Percentiles rank a stretch among this genome's conserved stretches.
phyloP scores from a whole-genome alignment of 140 eudicot genomes.

The Anethum foeniculum region DNA sequence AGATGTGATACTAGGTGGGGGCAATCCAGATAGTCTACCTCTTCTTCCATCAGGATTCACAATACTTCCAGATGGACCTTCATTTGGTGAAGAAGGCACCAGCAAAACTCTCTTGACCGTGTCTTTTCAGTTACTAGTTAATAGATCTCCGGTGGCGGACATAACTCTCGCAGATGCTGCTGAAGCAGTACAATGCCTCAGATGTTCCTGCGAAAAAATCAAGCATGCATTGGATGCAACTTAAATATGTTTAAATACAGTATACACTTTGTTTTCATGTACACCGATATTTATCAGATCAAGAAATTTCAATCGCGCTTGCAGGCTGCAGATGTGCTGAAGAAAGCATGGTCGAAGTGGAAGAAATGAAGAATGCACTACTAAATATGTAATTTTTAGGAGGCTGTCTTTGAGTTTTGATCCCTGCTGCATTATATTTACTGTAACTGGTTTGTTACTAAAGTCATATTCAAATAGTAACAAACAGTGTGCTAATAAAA shows the following conservation, averaged over 20 bases:
- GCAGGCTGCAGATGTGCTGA: not conserved
- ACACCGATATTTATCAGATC: too few species aligned
- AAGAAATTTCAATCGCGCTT: not conserved
- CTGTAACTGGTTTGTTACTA: too few species aligned
- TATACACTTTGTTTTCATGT: not conserved
- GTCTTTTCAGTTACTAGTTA: conserved; percentile 55
- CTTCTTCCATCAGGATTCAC: conserved; percentile 66
- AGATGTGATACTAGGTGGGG: conserved; percentile 47
- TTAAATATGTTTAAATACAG: not conserved
- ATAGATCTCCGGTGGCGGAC: conserved; percentile 43
- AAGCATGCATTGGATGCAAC: not conserved
- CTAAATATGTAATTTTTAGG: not conserved
- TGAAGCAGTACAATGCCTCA: not conserved
- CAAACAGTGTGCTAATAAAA: too few species aligned
- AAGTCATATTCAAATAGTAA: too few species aligned
- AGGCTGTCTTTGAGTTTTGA: too few species aligned
- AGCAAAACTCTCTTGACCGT: conserved; percentile 61
- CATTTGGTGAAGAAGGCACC: conserved; percentile 9
- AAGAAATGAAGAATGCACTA: too few species aligned
- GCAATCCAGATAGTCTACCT: conserved; percentile 48
- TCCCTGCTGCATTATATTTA: too few species aligned
- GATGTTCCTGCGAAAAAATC: not conserved
- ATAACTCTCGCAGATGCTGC: not conserved
- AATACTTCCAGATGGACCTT: conserved; percentile 52
- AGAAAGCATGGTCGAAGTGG: not conserved